phyloP scores from a whole-genome alignment of 495 filamentous ascomycete species.

The Talaromyces stipitatus region DNA sequence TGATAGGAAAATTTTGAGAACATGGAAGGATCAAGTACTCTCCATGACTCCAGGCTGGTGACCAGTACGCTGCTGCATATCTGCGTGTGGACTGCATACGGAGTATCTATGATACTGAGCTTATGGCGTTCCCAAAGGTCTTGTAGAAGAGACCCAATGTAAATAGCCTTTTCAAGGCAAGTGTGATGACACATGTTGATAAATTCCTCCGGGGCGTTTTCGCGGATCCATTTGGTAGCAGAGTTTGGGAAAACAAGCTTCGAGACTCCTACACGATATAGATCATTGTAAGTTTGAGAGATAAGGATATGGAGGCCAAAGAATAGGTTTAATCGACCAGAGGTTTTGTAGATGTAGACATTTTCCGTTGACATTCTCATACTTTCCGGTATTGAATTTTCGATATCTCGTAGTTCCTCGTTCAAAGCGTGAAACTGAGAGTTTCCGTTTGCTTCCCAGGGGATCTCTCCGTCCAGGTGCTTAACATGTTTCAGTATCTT shows the following conservation, averaged over 20 bases:
- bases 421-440: neutral
- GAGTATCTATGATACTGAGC: neutral
- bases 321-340: conserved; percentile 1
- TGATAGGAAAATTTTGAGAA: neutral
- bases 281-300: neutral
- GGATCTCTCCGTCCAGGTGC: neutral
- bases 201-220: neutral
- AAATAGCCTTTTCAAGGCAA: neutral
- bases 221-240: neutral
- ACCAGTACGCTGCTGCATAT: conserved; percentile 3
- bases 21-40: neutral
- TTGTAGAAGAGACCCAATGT: neutral
- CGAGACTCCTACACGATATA: neutral
- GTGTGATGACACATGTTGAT: neutral
- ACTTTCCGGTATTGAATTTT: neutral
- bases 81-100: neutral
- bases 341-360: conserved; percentile 5
- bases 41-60: neutral
- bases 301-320: conserved; percentile 1
- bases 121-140: neutral
- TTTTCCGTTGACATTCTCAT: conserved; percentile 2
- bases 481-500: conserved; percentile 1
- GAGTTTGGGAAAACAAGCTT: neutral
- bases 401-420: neutral
- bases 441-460: neutral